Evolutionary conservation across 2,329 filamentous ascomycete species (phyloP), one percentile per base, ranked within the genome.

Genomic region (Alternaria viburni): DNA sequence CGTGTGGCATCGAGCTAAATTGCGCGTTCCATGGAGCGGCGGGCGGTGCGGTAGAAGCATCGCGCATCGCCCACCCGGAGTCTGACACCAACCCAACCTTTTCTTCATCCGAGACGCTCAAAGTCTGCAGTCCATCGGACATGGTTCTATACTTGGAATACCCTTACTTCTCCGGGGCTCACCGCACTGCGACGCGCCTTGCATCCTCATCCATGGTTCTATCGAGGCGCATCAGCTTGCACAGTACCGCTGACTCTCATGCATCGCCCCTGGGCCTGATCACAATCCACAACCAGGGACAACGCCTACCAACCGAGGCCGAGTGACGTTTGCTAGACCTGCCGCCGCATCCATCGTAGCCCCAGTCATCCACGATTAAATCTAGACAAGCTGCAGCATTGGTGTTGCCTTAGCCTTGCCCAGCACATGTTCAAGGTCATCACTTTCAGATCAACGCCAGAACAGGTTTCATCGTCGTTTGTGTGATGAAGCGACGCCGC

Each of bases 1-100:
- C 60, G 56, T 62, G 60, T 62, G 60, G 55, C 55, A 36, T 54
- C 49, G 60, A 62, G 56, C 60, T 59, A 62, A 59, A 61, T 59
- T 62, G 59, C 59, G 55, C 59, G 59, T 62, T 49, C 60, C 55
- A 59, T 62, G 54, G 49, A 62, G 43, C 60, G 60, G 60, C 60
- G 36, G 36, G 36, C 36, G 36, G 36, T 41, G 36, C 36, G 60
- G 60, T 62, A 59, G 60, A 59, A 57, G 47, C 59, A 62, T 58
- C 55, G 49, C 55, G 54, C 54, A 61, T 58, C 59, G 49, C 49
- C 28, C 49, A 36, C 59, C 49, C 50, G 36, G 43, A 44, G 54
- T 56, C 51, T 47, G 50, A 30, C 58, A 61, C 46, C 54, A 57
- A n/a, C 46, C 28, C 59, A 57, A 41, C 46, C 47, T 50, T 57